Base-by-base conservation (phyloP, 2,329 filamentous ascomycete genomes). In the Onygenales sp. region DNA sequence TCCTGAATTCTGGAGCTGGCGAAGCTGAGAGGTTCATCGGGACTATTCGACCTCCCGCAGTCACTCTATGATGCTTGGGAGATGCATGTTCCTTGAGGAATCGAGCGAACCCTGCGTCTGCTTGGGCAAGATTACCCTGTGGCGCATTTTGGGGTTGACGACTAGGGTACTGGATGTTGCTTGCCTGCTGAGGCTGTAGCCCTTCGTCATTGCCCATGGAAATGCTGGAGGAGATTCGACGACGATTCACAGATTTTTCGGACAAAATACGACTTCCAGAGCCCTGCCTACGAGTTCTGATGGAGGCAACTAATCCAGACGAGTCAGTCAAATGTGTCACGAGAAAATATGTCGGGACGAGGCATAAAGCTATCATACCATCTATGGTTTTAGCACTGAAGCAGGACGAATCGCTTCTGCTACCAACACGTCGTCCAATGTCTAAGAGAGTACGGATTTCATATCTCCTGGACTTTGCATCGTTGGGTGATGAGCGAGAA, bases 31-130 rank as follows among this genome's bases (percentile, higher is more conserved):
- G 63, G 38, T 66, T 64, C 69, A 75, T 74, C n/a, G 74, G 72
- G 38, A 77, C 72, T 32, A 77, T 75, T 42, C 68, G 69, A 7
- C 75, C 75, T 21, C 73, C 73, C 54, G 75, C 73, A 41, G 74
- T 76, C 48, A 77, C 75, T 50, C 74, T 71, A 50, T 76, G 71
- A 54, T 75, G 71, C 36, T 68, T 73, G n/a, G 74, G 73, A 38
- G 75, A 76, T 7, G 72, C 66, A 55, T 76, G 73, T 50, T 73
- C 66, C 59, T 72, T 72, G 7, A 77, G 63, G 54, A 77, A 77
- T 39, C 66, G 66, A 35, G 65, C 69, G 60, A 77, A 77, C 0
- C 75, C 75, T 46, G 66, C 62, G 47, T 75, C 66, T 36, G 60
- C 63, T 48, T 72, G 66, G 11, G 66, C 63, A 9, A 61, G 57